Evolutionary conservation across 768 basidiomycete species (phyloP), one percentile per base, ranked within the genome.

Genomic region (Pisolithus microcarpus): DNA sequence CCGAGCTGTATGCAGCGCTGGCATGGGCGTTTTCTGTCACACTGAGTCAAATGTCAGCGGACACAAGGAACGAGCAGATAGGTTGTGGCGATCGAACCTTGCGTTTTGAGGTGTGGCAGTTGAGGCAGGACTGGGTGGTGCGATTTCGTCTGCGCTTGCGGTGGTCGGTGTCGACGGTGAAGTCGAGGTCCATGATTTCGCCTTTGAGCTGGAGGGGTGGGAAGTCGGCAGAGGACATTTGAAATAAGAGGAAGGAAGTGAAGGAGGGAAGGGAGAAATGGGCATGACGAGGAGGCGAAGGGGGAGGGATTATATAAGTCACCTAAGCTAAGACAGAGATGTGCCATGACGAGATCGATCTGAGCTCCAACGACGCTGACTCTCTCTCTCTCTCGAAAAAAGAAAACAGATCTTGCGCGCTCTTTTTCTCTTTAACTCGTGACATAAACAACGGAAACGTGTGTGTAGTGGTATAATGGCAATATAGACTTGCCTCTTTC

Each of bases 101-200:
- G 60, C 92, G 75, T 72, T 95, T 95, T 49, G 91, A 92, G 42
- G 91, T 92, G 70, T 95, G 92, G 72, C 92, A 95, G 62, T 90
- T 90, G 52, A 84, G 72, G 59, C 82, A 84, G 21, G 87, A 89
- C 73, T 93, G 87, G 2, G 91, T 93, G 43, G 91, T 93, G 63
- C 92, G 77, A 72, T 95, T 95, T 62, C 92, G 79, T 65, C 91
- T 84, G 60, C 91, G 78, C 66, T 87, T 91, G 70, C 87, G 77
- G 60, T 85, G 84, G 72, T 85, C 80, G 19, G 79, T 83, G 68
- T 86, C 84, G 51, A 80, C 70, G 50, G 77, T 77, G 70, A 83
- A 84, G 59, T 88, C 85, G 52, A 87, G 75, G 69, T 87, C 85
- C 79, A 87, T 83, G 56, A 84, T 75, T 66, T 85, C 83, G 65